These are phyloP conservation scores for Ascoidea tarda DNA, from an alignment of 805 yeast species.

Conservation along the genomic window DNA sequence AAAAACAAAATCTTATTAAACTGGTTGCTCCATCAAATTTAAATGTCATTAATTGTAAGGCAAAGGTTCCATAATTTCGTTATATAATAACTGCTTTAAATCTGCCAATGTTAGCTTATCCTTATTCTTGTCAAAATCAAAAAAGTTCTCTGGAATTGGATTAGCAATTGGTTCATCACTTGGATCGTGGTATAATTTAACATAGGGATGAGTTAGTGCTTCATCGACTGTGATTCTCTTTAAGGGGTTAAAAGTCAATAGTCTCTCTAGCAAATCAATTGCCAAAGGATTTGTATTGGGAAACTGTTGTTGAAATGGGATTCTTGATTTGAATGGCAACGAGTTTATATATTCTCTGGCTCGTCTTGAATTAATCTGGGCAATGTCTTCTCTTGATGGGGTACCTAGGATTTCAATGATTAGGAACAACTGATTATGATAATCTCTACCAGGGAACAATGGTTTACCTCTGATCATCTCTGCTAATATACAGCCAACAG, in stretches of 20 bases:
- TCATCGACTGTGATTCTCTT: constrained; percentile 73
- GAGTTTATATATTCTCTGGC: constrained; percentile 82
- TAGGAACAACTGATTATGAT: constrained; percentile 77
- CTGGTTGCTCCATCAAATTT: too few species aligned
- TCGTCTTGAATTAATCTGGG: constrained; percentile 59
- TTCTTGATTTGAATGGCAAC: constrained; percentile 56
- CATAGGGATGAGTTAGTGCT: constrained; percentile 79
- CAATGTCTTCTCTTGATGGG: constrained; percentile 68
- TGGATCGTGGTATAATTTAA: constrained; percentile 85
- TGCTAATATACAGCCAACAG: constrained; percentile 90
- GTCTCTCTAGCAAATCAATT: constrained; percentile 48
- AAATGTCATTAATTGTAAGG: not conserved
- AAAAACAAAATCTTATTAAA: too few species aligned
- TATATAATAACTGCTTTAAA: constrained; percentile 62
- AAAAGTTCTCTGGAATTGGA: constrained; percentile 75
- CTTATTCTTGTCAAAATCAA: constrained; percentile 76
- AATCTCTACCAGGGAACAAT: constrained; percentile 87
- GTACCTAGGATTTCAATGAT: constrained; percentile 82
- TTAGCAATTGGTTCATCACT: constrained; percentile 81
- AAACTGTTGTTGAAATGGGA: constrained; percentile 32
- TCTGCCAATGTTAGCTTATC: constrained; percentile 67
- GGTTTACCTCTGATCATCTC: constrained; percentile 82
- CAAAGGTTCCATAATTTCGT: constrained; percentile 51
- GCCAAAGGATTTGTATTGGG: constrained; percentile 50
- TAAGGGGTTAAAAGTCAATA: constrained; percentile 73